Evolutionary conservation across 345 rosid species (phyloP), one percentile per base, ranked within the genome.

Genomic region (Gossypium australe): DNA sequence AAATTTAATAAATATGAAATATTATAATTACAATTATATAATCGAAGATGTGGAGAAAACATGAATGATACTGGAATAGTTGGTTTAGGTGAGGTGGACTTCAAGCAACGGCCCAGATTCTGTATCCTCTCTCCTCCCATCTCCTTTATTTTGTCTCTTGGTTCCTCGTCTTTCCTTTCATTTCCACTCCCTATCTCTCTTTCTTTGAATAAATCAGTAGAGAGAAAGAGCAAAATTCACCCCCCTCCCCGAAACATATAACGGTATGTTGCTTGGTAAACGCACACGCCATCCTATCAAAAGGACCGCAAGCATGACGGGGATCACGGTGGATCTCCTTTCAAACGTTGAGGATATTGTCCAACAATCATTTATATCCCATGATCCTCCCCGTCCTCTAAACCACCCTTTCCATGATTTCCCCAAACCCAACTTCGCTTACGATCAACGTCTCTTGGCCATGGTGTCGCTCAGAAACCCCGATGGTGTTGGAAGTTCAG

Each of bases 221-320:
- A 27, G 24, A 25, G 58, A 25, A 27, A 17, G 22, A 4, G 2
- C 9, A 22, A 14, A 51, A 57, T 44, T 2, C 48, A 7, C 48
- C 48, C 11, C 48, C 47, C 11, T 10, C 48, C 48, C 48, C 1
- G 2, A 44, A 43, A 44, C 2, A 8, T 9, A 12, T 6, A 44
- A 27, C n/a, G 6, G 0, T 52, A 92, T 92, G 97, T 81, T 88
- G 52, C 83, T 88, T 0, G 96, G 94, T 34, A 90, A 92, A 79
- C 88, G 91, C 18, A 86, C 84, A 72, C 86, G 92, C 18, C 87
- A 83, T 67, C 79, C 86, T 38, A 89, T 92, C 55, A 85, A 79
- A 80, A 85, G 96, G 75, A 90, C 97, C 13, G 83, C 91, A 18
- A 92, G 97, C 87, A 85, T 89, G 96, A 75, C 77, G 4, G 88